Base-by-base conservation (phyloP, 2,329 filamentous ascomycete genomes). In the Talaromyces piceae region DNA sequence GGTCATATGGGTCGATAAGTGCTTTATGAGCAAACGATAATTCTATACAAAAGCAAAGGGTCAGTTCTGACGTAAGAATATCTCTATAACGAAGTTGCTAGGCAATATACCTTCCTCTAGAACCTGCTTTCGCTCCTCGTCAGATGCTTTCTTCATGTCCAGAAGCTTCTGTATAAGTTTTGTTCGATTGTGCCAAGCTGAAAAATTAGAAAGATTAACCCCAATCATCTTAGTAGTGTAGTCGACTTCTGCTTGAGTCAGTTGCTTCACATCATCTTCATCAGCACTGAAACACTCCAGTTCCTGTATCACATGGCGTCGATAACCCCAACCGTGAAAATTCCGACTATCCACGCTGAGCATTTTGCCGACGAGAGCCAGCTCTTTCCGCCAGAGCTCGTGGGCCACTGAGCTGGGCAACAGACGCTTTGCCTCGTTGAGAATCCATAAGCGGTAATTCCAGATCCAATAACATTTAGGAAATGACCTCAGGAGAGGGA, bases 381-480 rank as follows among this genome's bases (percentile, higher is more conserved):
- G 79, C 67, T 98, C 93, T 56, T 86, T 83, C 60, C 86, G 76
- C 93, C 93, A 98, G 46, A 96, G 75, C 33, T 76, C 70, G 20
- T 79, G 77, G 2, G 88, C 81, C 13, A 73, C 64, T 0, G 73
- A 52, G 1, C 69, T 56, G 2, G 82, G 78, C 8, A 95, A 74
- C 16, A 83, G 75, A 11, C 76, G 66, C 44, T 86, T 87, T 28
- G 84, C 83, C 66, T 88, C 81, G 50, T 84, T 75, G 12, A 98
- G 75, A 3, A 91, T 74, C 91, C 93, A 98, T 43, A 86, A 72
- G 25, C 93, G 84, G 69, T 96, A 91, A 60, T 95, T 95, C 93
- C 93, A 98, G 63, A 98, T 91, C 91, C 93, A 97, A 73, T 98
- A 98, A 76, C 93, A 97, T 68, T 98, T 98, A 5, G 93, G 93